phyloP scores from a whole-genome alignment of 768 basidiomycete species.

The Tubosaeta sp. region DNA sequence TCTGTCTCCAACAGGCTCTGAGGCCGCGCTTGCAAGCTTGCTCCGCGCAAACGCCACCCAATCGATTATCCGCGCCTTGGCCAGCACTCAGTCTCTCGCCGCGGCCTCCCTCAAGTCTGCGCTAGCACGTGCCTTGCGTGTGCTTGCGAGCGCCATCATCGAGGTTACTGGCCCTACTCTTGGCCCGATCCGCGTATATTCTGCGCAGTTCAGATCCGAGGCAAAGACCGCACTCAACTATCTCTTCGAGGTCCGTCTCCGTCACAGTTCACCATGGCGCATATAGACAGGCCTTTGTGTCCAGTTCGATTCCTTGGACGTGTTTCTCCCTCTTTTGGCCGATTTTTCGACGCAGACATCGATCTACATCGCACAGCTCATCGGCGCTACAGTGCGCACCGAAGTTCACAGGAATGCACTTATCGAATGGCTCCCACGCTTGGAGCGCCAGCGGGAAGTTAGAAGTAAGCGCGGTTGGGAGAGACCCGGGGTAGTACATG shows the following conservation, averaged over 20 bases:
- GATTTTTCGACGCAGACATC: constrained; percentile 39
- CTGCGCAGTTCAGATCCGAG: constrained; percentile 40
- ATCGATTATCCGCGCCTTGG: constrained; percentile 60
- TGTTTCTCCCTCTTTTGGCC: constrained; percentile 60
- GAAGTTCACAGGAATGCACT: constrained; percentile 47
- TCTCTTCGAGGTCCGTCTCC: constrained; percentile 51
- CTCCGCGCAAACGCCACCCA: constrained; percentile 54
- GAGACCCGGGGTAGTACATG: constrained; percentile 42
- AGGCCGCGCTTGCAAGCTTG: constrained; percentile 53
- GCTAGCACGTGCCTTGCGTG: constrained; percentile 59
- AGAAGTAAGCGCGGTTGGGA: constrained; percentile 74
- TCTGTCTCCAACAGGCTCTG: constrained; percentile 49
- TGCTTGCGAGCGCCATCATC: constrained; percentile 54
- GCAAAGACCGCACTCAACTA: constrained; percentile 56
- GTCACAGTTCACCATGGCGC: neutral
- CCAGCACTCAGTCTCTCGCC: constrained; percentile 35
- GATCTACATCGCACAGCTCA: constrained; percentile 54
- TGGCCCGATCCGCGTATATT: constrained; percentile 48
- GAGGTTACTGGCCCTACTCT: constrained; percentile 67
- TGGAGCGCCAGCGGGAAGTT: constrained; percentile 50
- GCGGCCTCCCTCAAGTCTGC: constrained; percentile 46
- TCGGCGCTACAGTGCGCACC: constrained; percentile 49
- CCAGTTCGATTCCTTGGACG: constrained; percentile 59
- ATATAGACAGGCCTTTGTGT: neutral
- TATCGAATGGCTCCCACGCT: constrained; percentile 58